These are phyloP conservation scores for Penicillium sp. DNA, from an alignment of 2,329 filamentous ascomycete genomes.

Conservation along the genomic window DNA sequence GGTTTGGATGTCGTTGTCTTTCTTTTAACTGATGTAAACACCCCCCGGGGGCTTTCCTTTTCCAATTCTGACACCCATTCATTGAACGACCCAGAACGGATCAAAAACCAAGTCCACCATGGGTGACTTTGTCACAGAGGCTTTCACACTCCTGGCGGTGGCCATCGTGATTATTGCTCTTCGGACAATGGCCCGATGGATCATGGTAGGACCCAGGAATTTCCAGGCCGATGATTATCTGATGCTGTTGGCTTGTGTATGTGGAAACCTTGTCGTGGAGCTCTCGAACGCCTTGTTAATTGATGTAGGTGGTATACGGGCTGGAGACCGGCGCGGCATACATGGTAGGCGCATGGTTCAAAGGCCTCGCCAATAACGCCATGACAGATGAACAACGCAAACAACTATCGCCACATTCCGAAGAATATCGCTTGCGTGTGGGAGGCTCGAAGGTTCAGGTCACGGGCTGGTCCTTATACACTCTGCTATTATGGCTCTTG, in stretches of 20 bases:
- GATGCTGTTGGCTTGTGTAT: conserved; percentile 59
- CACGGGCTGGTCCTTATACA: conserved; percentile 59
- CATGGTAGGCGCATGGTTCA: conserved; percentile 52
- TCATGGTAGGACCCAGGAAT: conserved; percentile 52
- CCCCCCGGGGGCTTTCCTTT: conserved; percentile 6
- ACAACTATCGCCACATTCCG: conserved; percentile 48
- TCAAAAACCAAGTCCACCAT: conserved; percentile 7
- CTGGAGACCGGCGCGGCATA: conserved; percentile 56
- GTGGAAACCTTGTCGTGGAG: conserved; percentile 22
- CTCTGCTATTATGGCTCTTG: conserved; percentile 56
- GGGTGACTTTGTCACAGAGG: conserved; percentile 49
- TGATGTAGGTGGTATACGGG: conserved; percentile 54
- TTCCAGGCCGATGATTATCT: conserved; percentile 64
- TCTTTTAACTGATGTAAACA: conserved; percentile 25
- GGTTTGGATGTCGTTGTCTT: not conserved
- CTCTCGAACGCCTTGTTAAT: not conserved
- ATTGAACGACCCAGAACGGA: not conserved
- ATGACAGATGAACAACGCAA: conserved; percentile 58
- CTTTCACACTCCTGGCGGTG: conserved; percentile 56
- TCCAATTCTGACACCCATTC: not conserved
- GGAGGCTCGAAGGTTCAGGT: conserved; percentile 59
- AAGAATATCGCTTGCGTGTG: conserved; percentile 55
- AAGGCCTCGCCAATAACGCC: conserved; percentile 60
- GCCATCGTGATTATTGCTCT: conserved; percentile 56
- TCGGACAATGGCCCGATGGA: conserved; percentile 56